Evolutionary conservation across 2,329 filamentous ascomycete genomes (phyloP).

Genomic region (Diaporthe destruens): DNA sequence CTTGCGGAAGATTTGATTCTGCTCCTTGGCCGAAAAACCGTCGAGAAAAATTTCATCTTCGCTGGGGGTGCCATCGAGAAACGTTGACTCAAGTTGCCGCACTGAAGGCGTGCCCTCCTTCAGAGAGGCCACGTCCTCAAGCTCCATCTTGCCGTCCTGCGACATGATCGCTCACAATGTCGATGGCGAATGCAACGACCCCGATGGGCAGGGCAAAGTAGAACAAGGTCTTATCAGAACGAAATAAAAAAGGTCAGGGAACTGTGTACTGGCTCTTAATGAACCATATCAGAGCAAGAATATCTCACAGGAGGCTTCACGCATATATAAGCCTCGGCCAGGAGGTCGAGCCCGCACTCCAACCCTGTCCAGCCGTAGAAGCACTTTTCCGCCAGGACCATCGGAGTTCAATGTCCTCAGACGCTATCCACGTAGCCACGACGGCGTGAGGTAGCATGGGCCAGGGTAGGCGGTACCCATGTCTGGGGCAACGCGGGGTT

Average conservation of each 20-base stretch:
- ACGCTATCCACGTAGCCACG: background rate
- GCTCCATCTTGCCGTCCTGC: background rate
- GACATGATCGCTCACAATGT: background rate
- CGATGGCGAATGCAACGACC: background rate
- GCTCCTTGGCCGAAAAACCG: constrained; percentile 5
- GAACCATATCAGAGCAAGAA: background rate
- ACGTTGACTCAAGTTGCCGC: background rate
- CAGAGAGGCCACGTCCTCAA: background rate
- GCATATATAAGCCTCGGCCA: background rate
- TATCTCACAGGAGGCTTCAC: background rate
- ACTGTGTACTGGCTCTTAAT: background rate
- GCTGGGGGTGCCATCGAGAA: background rate
- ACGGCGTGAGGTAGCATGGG: background rate
- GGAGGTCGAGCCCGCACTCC: background rate
- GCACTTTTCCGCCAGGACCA: background rate
- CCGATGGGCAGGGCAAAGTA: background rate
- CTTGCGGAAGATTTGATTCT: constrained; percentile 7
- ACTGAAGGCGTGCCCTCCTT: constrained; percentile 1
- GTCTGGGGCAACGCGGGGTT: constrained; percentile 3
- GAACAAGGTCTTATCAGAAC: background rate
- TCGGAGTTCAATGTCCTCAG: constrained; percentile 12
- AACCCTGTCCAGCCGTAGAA: background rate
- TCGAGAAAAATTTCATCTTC: background rate
- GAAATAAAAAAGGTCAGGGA: background rate
- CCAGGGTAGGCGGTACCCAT: background rate